Evolutionary conservation across 2,329 filamentous ascomycete genomes (phyloP), one percentile per base, ranked within the genome.

Genomic region (Aspergillus floridensis): DNA sequence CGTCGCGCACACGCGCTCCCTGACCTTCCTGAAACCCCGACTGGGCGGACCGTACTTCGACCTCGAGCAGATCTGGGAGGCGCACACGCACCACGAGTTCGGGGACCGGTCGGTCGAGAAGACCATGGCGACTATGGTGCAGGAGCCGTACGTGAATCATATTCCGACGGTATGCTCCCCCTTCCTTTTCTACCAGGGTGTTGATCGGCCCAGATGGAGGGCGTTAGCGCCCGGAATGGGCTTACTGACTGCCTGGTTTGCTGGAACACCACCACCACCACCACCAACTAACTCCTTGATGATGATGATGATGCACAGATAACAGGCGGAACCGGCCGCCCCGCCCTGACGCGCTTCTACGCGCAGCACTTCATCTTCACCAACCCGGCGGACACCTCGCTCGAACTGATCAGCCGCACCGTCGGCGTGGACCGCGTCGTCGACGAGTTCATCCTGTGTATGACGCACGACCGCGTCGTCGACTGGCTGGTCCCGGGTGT

Each of bases 51-150:
- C 89, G 0, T 83, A 81, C 61, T 91, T 92, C 67, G 88, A 92
- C 64, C 82, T 93, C 8, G 90, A 93, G 69, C 81, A 82, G 1
- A 87, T 92, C 52, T 93, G 90, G 90, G 88, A 92, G 7, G 88
- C 92, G 72, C 89, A 93, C 70, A 89, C 87, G 0, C 81, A 82
- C 48, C 88, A 83, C 65, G 88, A 92, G 70, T 93, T 93, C 70
- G 84, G 74, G 1, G 84, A 87, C 57, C 82, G 88, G 11, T 85
- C 84, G 2, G 88, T 91, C 0, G 85, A 86, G 62, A 84, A 86
- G 63, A 93, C 89, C 0, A 92, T 93, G 89, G 81, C 80, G n/a
- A 92, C 89, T 0, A 92, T 93, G 89, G 88, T 92, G 1, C 81
- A 87, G 51, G 86, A 91, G 71, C 90, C 89, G 1, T 92, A 92